Evolutionary conservation across 1,284 basidiomycete species (phyloP).

Genomic region (Chiua sp.): DNA sequence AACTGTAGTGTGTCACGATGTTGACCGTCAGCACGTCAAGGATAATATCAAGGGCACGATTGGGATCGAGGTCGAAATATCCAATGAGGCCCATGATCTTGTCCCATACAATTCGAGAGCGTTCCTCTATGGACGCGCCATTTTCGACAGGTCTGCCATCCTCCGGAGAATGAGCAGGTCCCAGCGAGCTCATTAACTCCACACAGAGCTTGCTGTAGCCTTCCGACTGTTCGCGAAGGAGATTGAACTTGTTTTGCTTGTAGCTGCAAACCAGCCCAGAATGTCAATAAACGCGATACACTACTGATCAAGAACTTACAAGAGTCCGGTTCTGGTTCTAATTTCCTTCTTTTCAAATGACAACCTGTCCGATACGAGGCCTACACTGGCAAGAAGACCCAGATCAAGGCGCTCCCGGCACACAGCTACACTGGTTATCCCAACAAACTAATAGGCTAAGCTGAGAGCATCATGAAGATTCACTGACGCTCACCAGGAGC

Average conservation of each 20-base stretch:
- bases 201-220: constrained; percentile 94
- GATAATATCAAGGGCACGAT: constrained; percentile 92
- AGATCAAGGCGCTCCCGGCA: constrained; percentile 79
- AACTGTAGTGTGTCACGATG: constrained; percentile 84
- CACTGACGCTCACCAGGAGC: constrained; percentile 60
- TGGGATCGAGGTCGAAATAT: constrained; percentile 96
- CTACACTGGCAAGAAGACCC: constrained; percentile 60
- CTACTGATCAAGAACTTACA: constrained; percentile 56
- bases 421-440: constrained; percentile 59
- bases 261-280: constrained; percentile 59
- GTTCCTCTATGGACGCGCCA: constrained; percentile 57
- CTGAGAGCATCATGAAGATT: background rate
- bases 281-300: constrained; percentile 9
- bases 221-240: constrained; percentile 96
- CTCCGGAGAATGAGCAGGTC: constrained; percentile 67
- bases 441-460: constrained; percentile 28
- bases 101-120: constrained; percentile 82
- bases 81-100: constrained; percentile 90
- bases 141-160: constrained; percentile 69
- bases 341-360: constrained; percentile 78
- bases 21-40: constrained; percentile 91
- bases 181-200: constrained; percentile 82
- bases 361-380: constrained; percentile 66
- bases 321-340: constrained; percentile 75
- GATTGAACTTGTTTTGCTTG: constrained; percentile 98